These are phyloP conservation scores for Hebeloma cylindrosporum DNA, from an alignment of 768 basidiomycete species.

Conservation along the genomic window DNA sequence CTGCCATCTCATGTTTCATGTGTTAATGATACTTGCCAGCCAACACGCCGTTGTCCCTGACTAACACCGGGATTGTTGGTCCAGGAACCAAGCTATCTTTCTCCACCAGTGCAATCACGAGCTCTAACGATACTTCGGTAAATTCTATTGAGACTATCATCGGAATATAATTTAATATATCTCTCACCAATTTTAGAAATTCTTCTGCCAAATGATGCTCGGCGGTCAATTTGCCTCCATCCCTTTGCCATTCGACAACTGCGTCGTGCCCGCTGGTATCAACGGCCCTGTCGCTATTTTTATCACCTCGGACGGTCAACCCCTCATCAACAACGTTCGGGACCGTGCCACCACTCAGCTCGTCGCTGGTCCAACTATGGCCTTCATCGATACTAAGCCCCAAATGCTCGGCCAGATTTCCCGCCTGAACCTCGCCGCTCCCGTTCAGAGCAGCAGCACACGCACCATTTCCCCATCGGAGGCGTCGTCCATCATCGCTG, in stretches of 20 bases:
- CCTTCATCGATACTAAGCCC: conserved; percentile 62
- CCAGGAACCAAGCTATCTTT: conserved; percentile 66
- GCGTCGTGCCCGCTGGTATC: conserved; percentile 63
- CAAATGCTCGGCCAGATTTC: conserved; percentile 52
- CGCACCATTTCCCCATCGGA: conserved; percentile 34
- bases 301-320: conserved; percentile 62
- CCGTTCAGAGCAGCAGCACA: conserved; percentile 17
- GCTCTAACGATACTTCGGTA: conserved; percentile 43
- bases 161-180: neutral
- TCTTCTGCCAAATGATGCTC: conserved; percentile 76
- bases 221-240: conserved; percentile 59
- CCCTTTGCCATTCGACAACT: conserved; percentile 56
- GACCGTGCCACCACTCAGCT: conserved; percentile 53
- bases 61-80: conserved; percentile 57
- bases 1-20: neutral
- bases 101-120: conserved; percentile 54
- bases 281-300: conserved; percentile 76
- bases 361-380: conserved; percentile 70
- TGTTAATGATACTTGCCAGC: conserved; percentile 33
- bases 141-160: conserved; percentile 18
- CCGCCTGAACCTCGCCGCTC: conserved; percentile 22
- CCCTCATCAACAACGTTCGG: conserved; percentile 60
- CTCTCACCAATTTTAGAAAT: conserved; percentile 34
- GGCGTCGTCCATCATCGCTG: conserved; percentile 37
- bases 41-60: conserved; percentile 59